Percentiles rank a stretch among this genome's conserved stretches.
These are phyloP conservation scores for Evansstolkia leycettana DNA, from an alignment of 495 filamentous ascomycete genomes.

Conservation along the genomic window DNA sequence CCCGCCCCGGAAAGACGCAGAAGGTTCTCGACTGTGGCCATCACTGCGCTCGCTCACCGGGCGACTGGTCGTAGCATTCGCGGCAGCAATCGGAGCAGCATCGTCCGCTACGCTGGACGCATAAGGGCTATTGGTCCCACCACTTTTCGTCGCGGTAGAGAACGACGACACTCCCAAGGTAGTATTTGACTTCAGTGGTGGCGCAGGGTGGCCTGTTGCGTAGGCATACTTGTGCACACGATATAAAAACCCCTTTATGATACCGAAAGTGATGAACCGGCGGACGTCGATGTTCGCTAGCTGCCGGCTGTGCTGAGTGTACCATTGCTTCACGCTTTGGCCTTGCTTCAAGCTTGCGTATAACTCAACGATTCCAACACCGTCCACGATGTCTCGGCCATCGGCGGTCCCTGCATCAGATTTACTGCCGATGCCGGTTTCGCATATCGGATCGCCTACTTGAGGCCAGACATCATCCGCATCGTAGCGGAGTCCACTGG, in stretches of 20 bases:
- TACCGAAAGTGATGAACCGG: conserved; percentile 85
- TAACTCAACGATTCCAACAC: conserved; percentile 39
- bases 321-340: conserved; percentile 71
- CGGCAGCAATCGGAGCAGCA: conserved; percentile 9
- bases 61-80: background rate
- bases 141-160: conserved; percentile 38
- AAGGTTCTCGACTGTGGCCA: conserved; percentile 11
- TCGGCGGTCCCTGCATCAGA: conserved; percentile 1
- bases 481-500: conserved; percentile 15
- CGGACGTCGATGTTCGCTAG: conserved; percentile 71
- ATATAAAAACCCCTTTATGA: conserved; percentile 93
- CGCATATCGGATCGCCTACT: conserved; percentile 14
- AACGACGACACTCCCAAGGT: conserved; percentile 43
- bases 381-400: conserved; percentile 18
- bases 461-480: conserved; percentile 36
- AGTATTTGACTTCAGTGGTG: conserved; percentile 19
- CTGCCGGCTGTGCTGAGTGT: conserved; percentile 52
- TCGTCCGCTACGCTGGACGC: conserved; percentile 27
- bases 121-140: conserved; percentile 24
- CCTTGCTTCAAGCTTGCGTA: conserved; percentile 71
- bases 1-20: conserved; percentile 20
- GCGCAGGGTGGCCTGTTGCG: conserved; percentile 34
- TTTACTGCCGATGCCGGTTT: conserved; percentile 9
- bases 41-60: background rate
- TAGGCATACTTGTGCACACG: conserved; percentile 85